These are phyloP conservation scores for Tolypocladium ophioglossoides DNA, from an alignment of 2,329 filamentous ascomycete genomes.

Conservation along the genomic window DNA sequence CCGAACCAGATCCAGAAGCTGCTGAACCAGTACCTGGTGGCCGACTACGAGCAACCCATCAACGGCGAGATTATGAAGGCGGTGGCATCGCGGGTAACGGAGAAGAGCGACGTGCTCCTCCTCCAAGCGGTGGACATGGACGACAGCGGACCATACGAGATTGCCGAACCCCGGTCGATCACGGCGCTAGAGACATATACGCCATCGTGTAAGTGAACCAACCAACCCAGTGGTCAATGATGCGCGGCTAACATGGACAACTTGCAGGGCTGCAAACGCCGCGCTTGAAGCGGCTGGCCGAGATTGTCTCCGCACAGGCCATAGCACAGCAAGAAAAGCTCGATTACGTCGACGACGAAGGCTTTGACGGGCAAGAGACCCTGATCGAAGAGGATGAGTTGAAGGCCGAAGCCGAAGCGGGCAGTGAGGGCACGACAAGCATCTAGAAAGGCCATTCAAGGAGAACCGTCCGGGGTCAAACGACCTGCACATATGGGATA, in stretches of 20 bases:
- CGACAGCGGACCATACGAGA: constrained; percentile 95
- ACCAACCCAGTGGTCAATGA: background rate
- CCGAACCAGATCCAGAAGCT: constrained; percentile 99
- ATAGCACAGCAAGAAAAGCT: constrained; percentile 90
- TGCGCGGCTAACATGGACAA: constrained; percentile 15
- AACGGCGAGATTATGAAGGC: constrained; percentile 99
- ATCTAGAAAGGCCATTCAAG: background rate
- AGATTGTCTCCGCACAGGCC: constrained; percentile 94
- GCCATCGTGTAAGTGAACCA: constrained; percentile 66
- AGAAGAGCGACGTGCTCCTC: constrained; percentile 94
- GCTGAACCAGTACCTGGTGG: constrained; percentile 95
- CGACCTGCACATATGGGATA: background rate
- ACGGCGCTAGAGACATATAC: constrained; percentile 97
- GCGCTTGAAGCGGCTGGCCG: constrained; percentile 86
- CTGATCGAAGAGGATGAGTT: constrained; percentile 41
- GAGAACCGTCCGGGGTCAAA: background rate
- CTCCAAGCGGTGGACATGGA: constrained; percentile 97
- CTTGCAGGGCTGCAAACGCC: constrained; percentile 86
- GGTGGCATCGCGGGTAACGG: constrained; percentile 89
- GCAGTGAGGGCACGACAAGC: background rate
- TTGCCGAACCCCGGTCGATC: constrained; percentile 91
- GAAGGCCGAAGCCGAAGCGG: constrained; percentile 8
- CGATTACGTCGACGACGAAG: constrained; percentile 39
- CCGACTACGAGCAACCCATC: constrained; percentile 98
- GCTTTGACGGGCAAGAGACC: constrained; percentile 39